These are phyloP conservation scores for Auricularia sp. DNA, from an alignment of 768 basidiomycete genomes.

Conservation along the genomic window DNA sequence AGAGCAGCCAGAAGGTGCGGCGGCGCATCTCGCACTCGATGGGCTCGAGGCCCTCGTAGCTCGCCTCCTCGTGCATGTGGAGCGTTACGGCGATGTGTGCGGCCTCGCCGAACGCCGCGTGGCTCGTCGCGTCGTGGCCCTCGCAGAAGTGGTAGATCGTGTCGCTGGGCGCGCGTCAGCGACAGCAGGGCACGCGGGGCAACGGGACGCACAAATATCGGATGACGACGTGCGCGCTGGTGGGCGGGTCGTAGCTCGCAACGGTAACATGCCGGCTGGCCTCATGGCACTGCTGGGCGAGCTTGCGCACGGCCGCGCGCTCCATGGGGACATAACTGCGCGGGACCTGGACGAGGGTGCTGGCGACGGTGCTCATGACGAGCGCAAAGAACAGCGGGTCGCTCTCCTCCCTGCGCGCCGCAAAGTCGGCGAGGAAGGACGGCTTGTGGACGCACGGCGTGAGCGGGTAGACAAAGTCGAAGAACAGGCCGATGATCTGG, in stretches of 20 bases:
- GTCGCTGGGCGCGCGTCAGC: slow-evolving; percentile 37
- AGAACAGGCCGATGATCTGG: slow-evolving; percentile 79
- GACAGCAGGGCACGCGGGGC: slow-evolving; percentile 3
- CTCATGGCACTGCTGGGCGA: slow-evolving; percentile 63
- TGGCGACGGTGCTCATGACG: slow-evolving; percentile 82
- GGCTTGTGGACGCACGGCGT: slow-evolving; percentile 89
- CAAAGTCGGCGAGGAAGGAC: slow-evolving; percentile 85
- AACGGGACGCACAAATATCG: slow-evolving; percentile 66
- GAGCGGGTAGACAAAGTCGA: slow-evolving; percentile 87
- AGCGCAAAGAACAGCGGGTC: slow-evolving; percentile 87
- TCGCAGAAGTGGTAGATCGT: slow-evolving; percentile 83
- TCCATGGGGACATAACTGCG: slow-evolving; percentile 55
- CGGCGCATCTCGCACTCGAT: slow-evolving; percentile 84
- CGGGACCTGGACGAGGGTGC: slow-evolving; percentile 81
- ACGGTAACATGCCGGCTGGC: slow-evolving; percentile 75
- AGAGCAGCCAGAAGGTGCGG: slow-evolving; percentile 81
- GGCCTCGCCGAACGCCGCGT: slow-evolving; percentile 81
- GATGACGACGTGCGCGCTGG: slow-evolving; percentile 75
- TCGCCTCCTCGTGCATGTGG: slow-evolving; percentile 78
- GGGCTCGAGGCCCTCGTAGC: slow-evolving; percentile 73
- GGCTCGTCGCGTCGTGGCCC: slow-evolving; percentile 78
- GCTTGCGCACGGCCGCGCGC: slow-evolving; percentile 22
- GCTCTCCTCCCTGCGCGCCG: slow-evolving; percentile 67
- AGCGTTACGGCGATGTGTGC: slow-evolving; percentile 74
- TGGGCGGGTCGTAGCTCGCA: slow-evolving; percentile 74